These are phyloP conservation scores for Gentiana macrophylla DNA, from an alignment of 257 asterid species.

Conservation along the genomic window DNA sequence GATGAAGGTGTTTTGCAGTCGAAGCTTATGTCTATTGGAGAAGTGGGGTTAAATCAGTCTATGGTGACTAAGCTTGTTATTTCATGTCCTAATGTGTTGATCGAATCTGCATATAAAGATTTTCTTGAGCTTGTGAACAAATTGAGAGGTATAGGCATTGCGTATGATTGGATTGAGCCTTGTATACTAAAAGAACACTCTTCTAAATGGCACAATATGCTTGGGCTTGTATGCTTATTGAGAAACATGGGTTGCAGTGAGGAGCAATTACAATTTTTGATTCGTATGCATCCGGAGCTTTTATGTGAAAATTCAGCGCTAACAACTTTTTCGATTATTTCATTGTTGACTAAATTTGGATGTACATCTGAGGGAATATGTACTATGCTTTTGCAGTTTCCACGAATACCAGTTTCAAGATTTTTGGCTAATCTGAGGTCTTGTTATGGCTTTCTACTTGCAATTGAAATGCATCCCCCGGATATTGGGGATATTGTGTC, in stretches of 20 bases:
- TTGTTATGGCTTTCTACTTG: constrained; percentile 41
- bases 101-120: constrained; percentile 7
- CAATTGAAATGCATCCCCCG: constrained; percentile 37
- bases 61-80: constrained; percentile 32
- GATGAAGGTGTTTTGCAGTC: constrained; percentile 29
- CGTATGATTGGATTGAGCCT: constrained; percentile 27
- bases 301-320: constrained; percentile 42
- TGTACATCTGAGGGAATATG: constrained; percentile 17
- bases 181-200: constrained; percentile 24
- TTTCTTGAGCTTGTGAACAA: constrained; percentile 12
- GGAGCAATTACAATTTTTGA: constrained; percentile 17
- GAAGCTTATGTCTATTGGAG: constrained; percentile 31
- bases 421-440: constrained; percentile 29
- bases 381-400: constrained; percentile 32
- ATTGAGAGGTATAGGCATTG: constrained; percentile 28
- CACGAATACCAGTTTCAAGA: constrained; percentile 24
- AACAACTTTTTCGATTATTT: constrained; percentile 26
- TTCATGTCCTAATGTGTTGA: constrained; percentile 35
- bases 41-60: constrained; percentile 35
- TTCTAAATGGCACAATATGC: constrained; percentile 31
- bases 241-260: constrained; percentile 26
- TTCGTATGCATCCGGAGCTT: constrained; percentile 27
- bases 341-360: constrained; percentile 53
- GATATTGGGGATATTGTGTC: constrained; percentile 35
- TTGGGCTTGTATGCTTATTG: constrained; percentile 24